These are phyloP conservation scores for Dendrostoma leiphaemia DNA, from an alignment of 2,329 filamentous ascomycete species.

Conservation along the genomic window DNA sequence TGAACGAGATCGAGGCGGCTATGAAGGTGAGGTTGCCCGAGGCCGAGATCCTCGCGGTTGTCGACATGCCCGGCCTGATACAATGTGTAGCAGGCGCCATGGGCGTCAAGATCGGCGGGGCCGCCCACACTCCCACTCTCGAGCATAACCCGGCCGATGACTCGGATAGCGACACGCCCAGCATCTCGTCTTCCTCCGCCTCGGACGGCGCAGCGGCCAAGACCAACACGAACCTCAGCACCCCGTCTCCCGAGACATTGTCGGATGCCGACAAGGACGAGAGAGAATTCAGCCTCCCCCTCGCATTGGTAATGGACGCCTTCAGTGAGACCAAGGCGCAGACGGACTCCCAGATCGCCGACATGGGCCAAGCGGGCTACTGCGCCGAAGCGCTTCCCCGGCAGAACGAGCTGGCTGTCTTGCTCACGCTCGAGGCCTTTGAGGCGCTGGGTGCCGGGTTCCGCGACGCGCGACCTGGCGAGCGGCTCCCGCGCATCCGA, in stretches of 20 bases:
- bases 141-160: no score
- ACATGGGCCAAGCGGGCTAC: conserved; percentile 10
- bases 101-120: no score
- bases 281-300: neutral
- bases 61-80: conserved; percentile 5
- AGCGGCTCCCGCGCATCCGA: conserved; percentile 24
- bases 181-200: no score
- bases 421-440: conserved; percentile 33
- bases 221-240: neutral
- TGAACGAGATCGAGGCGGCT: conserved; percentile 35
- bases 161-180: no score
- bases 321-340: neutral
- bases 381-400: neutral
- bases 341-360: neutral
- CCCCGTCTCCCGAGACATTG: neutral
- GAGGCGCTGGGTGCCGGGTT: conserved; percentile 29
- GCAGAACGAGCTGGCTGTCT: conserved; percentile 22
- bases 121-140: no score
- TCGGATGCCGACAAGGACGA: neutral
- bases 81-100: neutral
- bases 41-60: neutral
- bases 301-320: neutral
- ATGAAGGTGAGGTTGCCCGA: conserved; percentile 31
- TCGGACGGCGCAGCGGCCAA: no score
- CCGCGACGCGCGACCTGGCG: conserved; percentile 23